Percentiles rank a stretch among this genome's conserved stretches.
Evolutionary conservation across 177 flowering plant species (phyloP).

Genomic region (Vitis hybrid): DNA sequence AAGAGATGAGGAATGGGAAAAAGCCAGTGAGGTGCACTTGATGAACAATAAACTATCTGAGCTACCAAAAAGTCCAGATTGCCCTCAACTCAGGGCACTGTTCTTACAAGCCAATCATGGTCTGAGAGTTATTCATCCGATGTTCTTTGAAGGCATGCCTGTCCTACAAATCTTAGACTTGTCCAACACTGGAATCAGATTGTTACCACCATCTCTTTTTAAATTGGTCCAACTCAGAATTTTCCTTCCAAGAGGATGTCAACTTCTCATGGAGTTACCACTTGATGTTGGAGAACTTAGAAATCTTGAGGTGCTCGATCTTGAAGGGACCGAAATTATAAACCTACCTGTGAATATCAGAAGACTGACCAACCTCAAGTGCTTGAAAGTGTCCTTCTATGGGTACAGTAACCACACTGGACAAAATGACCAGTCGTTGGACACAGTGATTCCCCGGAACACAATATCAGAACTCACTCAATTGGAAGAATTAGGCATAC

Average conservation of each 20-base stretch:
- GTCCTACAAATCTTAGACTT: neutral
- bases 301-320: conserved; percentile 8
- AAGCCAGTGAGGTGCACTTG: neutral
- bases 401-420: too few species aligned
- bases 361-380: too few species aligned
- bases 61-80: neutral
- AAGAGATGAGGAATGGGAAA: conserved; percentile 1
- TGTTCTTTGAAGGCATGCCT: neutral
- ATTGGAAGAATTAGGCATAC: conserved; percentile 5
- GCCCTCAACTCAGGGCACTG: neutral
- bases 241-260: neutral
- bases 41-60: neutral
- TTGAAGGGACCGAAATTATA: conserved; percentile 10
- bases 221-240: neutral
- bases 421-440: too few species aligned
- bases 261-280: neutral
- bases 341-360: neutral
- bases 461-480: neutral
- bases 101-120: neutral
- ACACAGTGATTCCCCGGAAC: too few species aligned
- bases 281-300: conserved; percentile 5
- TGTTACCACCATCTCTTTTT: conserved; percentile 3
- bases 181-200: neutral
- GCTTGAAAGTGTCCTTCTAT: too few species aligned
- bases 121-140: neutral